phyloP scores from a whole-genome alignment of 2,329 filamentous ascomycete species.

The Trematosphaeria pertusa region DNA sequence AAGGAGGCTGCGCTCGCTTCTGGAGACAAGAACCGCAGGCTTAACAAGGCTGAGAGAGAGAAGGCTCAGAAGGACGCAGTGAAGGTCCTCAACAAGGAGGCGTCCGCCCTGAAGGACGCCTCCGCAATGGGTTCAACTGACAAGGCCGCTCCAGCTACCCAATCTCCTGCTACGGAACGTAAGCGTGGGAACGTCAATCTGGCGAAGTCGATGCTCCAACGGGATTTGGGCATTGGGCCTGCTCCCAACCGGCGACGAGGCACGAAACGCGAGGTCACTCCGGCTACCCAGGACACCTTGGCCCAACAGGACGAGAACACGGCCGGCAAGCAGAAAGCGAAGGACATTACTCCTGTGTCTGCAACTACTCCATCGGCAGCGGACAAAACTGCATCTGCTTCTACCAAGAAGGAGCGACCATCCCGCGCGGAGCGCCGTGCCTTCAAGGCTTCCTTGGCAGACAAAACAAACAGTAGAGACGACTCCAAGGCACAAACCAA shows the following conservation, averaged over 20 bases:
- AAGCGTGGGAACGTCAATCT: conserved; percentile 62
- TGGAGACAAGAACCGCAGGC: conserved; percentile 48
- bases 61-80: conserved; percentile 69
- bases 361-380: conserved; percentile 18
- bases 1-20: conserved; percentile 39
- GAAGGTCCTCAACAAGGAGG: conserved; percentile 63
- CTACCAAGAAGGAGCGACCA: conserved; percentile 48
- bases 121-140: conserved; percentile 30
- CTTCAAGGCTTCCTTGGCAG: conserved; percentile 43
- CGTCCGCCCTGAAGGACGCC: conserved; percentile 40
- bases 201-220: conserved; percentile 66
- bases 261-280: conserved; percentile 44
- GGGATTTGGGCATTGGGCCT: conserved; percentile 64
- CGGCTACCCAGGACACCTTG: conserved; percentile 25
- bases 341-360: conserved; percentile 29
- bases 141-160: conserved; percentile 47
- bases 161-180: conserved; percentile 52
- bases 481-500: conserved; percentile 40
- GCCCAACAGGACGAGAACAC: conserved; percentile 35
- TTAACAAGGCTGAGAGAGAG: conserved; percentile 63
- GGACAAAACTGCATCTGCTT: conserved; percentile 36
- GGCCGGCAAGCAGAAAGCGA: conserved; percentile 35
- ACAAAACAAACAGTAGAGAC: conserved; percentile 41
- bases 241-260: conserved; percentile 52
- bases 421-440: conserved; percentile 48